These are phyloP conservation scores for Linanthus parryae DNA, from an alignment of 148 eudicot species.

Conservation along the genomic window DNA sequence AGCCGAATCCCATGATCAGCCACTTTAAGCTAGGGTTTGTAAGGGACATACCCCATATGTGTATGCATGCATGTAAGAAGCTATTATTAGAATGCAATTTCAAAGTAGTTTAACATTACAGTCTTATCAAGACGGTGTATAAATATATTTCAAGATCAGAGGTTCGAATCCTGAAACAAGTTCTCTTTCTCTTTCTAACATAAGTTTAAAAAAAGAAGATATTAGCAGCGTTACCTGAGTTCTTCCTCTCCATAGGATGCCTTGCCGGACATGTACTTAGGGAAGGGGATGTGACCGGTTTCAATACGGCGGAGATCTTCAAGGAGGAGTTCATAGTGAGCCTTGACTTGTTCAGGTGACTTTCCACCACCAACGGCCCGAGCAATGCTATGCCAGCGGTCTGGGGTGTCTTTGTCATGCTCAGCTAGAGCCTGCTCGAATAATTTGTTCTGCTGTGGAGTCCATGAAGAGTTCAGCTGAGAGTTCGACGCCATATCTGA, in stretches of 20 bases:
- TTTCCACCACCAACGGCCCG: constrained; percentile 27
- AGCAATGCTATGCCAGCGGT: constrained; percentile 40
- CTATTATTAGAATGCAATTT: too few relatives aligned
- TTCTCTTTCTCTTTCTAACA: too few relatives aligned
- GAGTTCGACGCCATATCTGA: constrained; percentile 10
- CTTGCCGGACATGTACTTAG: constrained; percentile 20
- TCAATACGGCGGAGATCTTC: constrained; percentile 32
- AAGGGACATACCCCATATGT: too few relatives aligned
- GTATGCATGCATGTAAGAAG: too few relatives aligned
- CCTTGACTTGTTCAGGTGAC: constrained; percentile 33
- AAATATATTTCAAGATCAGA: too few relatives aligned
- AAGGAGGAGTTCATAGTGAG: constrained; percentile 37
- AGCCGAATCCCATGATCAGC: too few relatives aligned
- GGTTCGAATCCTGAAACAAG: too few relatives aligned
- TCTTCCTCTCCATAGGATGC: constrained; percentile 2
- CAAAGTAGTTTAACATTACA: too few relatives aligned
- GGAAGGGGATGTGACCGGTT: constrained; percentile 29
- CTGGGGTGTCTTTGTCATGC: constrained; percentile 18
- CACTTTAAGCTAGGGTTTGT: too few relatives aligned
- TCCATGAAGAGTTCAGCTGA: constrained; percentile 21
- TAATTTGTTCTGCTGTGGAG: constrained; percentile 36
- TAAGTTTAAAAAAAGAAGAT: too few relatives aligned
- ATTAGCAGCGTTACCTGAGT: constrained; percentile 2
- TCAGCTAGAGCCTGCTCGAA: constrained; percentile 37
- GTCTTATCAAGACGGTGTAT: too few relatives aligned